A percentile compares a stretch with the other conserved stretches of the same genome.
These are phyloP conservation scores for Acorus gramineus DNA, from an alignment of 106 monocot genomes.

Conservation along the genomic window DNA sequence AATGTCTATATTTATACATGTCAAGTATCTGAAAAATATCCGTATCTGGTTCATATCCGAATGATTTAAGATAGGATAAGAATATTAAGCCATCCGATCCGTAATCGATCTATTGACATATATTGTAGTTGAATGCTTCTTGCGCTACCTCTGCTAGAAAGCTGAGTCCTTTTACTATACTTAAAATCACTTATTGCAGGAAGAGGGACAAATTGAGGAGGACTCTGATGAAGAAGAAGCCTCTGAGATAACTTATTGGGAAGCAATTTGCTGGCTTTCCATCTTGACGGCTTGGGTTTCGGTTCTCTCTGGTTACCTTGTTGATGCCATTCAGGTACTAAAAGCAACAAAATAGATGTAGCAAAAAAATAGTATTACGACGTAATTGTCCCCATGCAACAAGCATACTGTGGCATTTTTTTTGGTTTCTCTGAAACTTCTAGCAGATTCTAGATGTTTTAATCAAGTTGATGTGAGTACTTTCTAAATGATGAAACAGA, in stretches of 20 bases:
- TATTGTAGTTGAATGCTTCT: too few species aligned
- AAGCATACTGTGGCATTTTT: neutral
- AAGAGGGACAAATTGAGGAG: constrained; percentile 30
- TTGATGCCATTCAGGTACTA: constrained; percentile 86
- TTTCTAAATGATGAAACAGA: too few species aligned
- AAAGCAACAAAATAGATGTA: neutral
- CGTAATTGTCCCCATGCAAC: neutral
- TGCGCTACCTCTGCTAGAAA: too few species aligned
- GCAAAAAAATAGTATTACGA: neutral
- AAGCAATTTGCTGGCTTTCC: constrained; percentile 79
- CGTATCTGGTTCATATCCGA: too few species aligned
- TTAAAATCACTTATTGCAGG: constrained; percentile 20
- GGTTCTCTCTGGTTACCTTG: constrained; percentile 81
- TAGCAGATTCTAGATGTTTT: neutral
- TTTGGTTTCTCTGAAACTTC: neutral
- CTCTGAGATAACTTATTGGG: constrained; percentile 64
- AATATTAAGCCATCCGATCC: too few species aligned
- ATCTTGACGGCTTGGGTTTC: constrained; percentile 86
- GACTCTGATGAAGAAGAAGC: constrained; percentile 45
- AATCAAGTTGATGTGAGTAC: too few species aligned
- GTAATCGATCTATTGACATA: too few species aligned
- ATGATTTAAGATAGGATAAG: too few species aligned
- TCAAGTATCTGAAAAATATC: too few species aligned
- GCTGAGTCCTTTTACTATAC: too few species aligned
- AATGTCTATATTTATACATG: too few species aligned